These are phyloP conservation scores for Fraxinus cuspidata DNA, from an alignment of 257 asterid species.

Conservation along the genomic window DNA sequence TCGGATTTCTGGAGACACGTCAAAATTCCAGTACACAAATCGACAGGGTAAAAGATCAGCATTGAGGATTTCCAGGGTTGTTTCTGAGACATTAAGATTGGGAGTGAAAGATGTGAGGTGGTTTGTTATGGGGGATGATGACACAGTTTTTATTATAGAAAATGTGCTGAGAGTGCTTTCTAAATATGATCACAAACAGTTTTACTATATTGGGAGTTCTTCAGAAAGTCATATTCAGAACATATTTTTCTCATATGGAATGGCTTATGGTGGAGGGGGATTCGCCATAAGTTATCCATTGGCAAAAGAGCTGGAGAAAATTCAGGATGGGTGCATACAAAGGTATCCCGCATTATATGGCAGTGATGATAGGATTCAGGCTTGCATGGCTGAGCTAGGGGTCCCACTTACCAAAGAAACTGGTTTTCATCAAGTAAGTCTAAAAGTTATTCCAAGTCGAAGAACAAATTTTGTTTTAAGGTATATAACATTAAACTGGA, in stretches of 20 bases:
- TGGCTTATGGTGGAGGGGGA: slow-evolving; percentile 96
- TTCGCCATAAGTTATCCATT: slow-evolving; percentile 85
- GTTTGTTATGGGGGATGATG: slow-evolving; percentile 96
- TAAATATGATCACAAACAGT: slow-evolving; percentile 68
- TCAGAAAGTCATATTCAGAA: slow-evolving; percentile 85
- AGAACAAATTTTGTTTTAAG: too few species aligned
- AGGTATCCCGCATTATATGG: slow-evolving; percentile 76
- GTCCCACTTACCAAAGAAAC: slow-evolving; percentile 76
- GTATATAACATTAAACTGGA: too few species aligned
- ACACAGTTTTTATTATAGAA: slow-evolving; percentile 73
- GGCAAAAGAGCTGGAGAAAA: slow-evolving; percentile 70
- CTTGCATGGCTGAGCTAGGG: slow-evolving; percentile 89
- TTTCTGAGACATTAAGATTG: slow-evolving; percentile 70
- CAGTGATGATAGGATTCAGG: slow-evolving; percentile 84
- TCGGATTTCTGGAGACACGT: slow-evolving; percentile 56
- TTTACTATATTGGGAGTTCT: slow-evolving; percentile 71
- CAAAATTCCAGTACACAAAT: slow-evolving; percentile 53
- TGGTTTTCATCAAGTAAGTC: slow-evolving; percentile 84
- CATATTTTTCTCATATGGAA: slow-evolving; percentile 64
- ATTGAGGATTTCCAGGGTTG: slow-evolving; percentile 71
- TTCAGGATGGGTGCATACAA: slow-evolving; percentile 79
- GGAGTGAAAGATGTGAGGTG: slow-evolving; percentile 70
- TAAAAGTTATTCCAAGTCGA: not conserved
- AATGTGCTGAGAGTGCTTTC: slow-evolving; percentile 65
- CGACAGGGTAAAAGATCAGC: slow-evolving; percentile 70